Evolutionary conservation across 305 asterid genomes (phyloP), one percentile per base, ranked within the genome.

Genomic region (Rubia occidens): DNA sequence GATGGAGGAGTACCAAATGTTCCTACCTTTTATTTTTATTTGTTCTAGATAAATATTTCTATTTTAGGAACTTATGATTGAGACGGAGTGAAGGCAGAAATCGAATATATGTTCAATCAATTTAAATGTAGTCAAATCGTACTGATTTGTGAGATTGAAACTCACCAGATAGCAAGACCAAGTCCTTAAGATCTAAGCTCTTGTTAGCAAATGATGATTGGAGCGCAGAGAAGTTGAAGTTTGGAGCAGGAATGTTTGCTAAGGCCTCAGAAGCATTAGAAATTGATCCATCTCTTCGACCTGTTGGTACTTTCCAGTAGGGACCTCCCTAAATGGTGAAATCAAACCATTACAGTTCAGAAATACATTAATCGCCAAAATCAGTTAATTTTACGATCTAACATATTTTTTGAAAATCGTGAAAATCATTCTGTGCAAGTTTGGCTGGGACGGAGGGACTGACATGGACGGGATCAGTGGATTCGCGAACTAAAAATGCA

Each of bases 261-360:
- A 58, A 66, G 49, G 90, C 89, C 77, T 88, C 94, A 4, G 89
- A 74, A 4, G 72, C 85, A 69, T 75, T 82, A 24, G 96, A 90
- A 70, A 85, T 72, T 51, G 40, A 66, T 39, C 96, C 96, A 72
- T 88, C 96, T 73, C 91, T 82, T 49, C 96, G 80, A 55, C 96
- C 95, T 0, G 95, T 89, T 20, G 95, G 89, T 21, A 89, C 96
- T 53, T 76, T 84, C 96, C 96, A 89, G 37, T 60, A 85, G 13
- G 96, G 93, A 3, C 96, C 96, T 51, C 91, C 95, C 95, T 89
- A 65, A 29, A 60, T 26, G 14, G 15, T 39, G 51, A 13, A 35
- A 62, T 62, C 5, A 14, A 49, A 15, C 8, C 45, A 42, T 15
- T 32, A 32, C 6, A 3, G 17, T 6, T 63, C 2, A 63, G 21